Base-by-base conservation (phyloP, 23 red algal genomes). In the Gracilaria domingensis region DNA sequence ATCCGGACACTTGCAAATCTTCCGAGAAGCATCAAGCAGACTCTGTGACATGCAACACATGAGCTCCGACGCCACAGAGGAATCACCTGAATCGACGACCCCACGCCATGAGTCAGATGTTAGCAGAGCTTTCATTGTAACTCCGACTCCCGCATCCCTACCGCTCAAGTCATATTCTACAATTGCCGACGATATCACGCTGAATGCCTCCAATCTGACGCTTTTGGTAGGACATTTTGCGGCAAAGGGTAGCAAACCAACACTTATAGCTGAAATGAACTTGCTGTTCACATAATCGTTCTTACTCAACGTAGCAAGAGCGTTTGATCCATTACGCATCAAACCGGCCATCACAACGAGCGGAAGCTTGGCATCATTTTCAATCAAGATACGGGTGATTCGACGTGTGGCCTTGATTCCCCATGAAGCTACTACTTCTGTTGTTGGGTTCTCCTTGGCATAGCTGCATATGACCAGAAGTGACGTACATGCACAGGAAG, bases 101-200 rank as follows among this genome's bases (percentile, higher is more conserved):
- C 48, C 54, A 36, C 51, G 71, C 82, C 83, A 87, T 8, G 83
- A 65, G 21, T 87, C 92, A 0, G 82, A 75, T 25, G 23, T 80
- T 12, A 81, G 13, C 32, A 82, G 61, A 24, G 92, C 83, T 50
- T 66, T 87, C 48, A 87, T 66, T 12, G 71, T 72, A 4, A 74
- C 62, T 26, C 75, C 92, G 26, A 86, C 73, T 8, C 76, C 76
- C 17, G 40, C 29, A 59, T 88, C 92, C n/a, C 92, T 29, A 8
- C 92, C 83, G 55, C 83, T 76, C 40, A 94, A 40, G 48, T 88
- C 92, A 82, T 87, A 83, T 53, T 92, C 89, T 8, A 92, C 79
- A 4, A 92, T 48, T 12, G 89, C 73, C 11, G 67, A 84, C 18
- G 89, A 77, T 42, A 92, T 73, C n/a, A 92, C 79, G 65, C 44